A percentile compares a stretch with the other conserved stretches of the same genome.
Evolutionary conservation across 2,329 filamentous ascomycete genomes (phyloP).

Genomic region (Nemania bipapillata): DNA sequence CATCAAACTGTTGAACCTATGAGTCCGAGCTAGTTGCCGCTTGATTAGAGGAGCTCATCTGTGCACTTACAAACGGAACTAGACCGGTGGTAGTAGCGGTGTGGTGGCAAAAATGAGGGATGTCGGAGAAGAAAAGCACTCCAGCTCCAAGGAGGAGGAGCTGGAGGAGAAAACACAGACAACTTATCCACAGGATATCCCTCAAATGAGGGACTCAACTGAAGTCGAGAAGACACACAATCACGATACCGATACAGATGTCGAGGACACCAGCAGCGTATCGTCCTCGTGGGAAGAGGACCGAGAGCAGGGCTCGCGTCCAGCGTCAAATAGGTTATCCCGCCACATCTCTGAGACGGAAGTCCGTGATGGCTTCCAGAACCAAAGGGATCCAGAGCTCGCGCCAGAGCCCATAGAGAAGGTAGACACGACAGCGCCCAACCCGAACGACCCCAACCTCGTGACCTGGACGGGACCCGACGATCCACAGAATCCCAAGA

Average conservation of each 20-base stretch:
- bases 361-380: slow-evolving; percentile 55
- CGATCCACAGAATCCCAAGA: slow-evolving; percentile 62
- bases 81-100: neutral
- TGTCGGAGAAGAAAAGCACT: slow-evolving; percentile 12
- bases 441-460: slow-evolving; percentile 55
- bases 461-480: slow-evolving; percentile 65
- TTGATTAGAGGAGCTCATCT: slow-evolving; percentile 11
- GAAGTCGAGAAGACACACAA: slow-evolving; percentile 28
- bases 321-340: slow-evolving; percentile 42
- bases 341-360: slow-evolving; percentile 53
- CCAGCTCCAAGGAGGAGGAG: slow-evolving; percentile 21
- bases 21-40: neutral
- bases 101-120: slow-evolving; percentile 20
- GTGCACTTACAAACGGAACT: neutral
- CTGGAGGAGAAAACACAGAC: slow-evolving; percentile 14
- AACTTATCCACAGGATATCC: slow-evolving; percentile 2
- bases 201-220: slow-evolving; percentile 5
- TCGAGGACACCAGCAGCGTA: slow-evolving; percentile 19
- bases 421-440: slow-evolving; percentile 42
- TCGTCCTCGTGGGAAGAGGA: slow-evolving; percentile 23
- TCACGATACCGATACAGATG: slow-evolving; percentile 31
- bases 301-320: slow-evolving; percentile 12
- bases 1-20: slow-evolving; percentile 5
- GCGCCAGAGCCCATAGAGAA: slow-evolving; percentile 43
- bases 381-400: slow-evolving; percentile 53